Evolutionary conservation across 1,139 yeast genomes (phyloP).

Genomic region (Yamadazyma mexicana): DNA sequence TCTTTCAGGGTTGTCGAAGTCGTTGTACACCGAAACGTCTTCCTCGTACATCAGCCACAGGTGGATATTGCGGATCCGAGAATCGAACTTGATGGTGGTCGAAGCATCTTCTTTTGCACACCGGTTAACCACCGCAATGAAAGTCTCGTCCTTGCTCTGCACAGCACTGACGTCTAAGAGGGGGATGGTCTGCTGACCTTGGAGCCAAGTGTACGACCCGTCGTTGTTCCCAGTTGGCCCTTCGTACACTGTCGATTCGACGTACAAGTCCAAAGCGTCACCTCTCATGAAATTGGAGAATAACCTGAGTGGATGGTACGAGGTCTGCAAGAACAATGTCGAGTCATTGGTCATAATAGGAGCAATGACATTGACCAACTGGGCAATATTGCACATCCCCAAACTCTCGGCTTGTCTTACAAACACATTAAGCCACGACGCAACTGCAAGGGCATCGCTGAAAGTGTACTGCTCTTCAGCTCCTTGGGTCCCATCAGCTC

Average conservation of each 20-base stretch:
- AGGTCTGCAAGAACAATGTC: slow-evolving; percentile 26
- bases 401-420: slow-evolving; percentile 26
- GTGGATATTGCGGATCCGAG: slow-evolving; percentile 13
- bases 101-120: slow-evolving; percentile 20
- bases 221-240: slow-evolving; percentile 24
- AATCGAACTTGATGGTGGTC: slow-evolving; percentile 18
- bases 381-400: slow-evolving; percentile 35
- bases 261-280: slow-evolving; percentile 24
- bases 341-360: slow-evolving; percentile 29
- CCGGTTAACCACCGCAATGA: slow-evolving; percentile 28
- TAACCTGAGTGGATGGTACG: slow-evolving; percentile 25
- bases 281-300: slow-evolving; percentile 32
- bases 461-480: slow-evolving; percentile 30
- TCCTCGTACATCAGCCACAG: slow-evolving; percentile 25
- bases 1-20: slow-evolving; percentile 18
- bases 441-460: slow-evolving; percentile 31
- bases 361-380: slow-evolving; percentile 32
- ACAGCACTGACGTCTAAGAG: slow-evolving; percentile 18
- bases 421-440: slow-evolving; percentile 32
- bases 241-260: slow-evolving; percentile 22
- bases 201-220: slow-evolving; percentile 21
- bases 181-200: slow-evolving; percentile 22
- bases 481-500: slow-evolving; percentile 28
- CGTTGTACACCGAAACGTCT: slow-evolving; percentile 23
- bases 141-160: slow-evolving; percentile 13